phyloP scores from a whole-genome alignment of 2,329 filamentous ascomycete genomes.

The Lasiodiplodia sp. region DNA sequence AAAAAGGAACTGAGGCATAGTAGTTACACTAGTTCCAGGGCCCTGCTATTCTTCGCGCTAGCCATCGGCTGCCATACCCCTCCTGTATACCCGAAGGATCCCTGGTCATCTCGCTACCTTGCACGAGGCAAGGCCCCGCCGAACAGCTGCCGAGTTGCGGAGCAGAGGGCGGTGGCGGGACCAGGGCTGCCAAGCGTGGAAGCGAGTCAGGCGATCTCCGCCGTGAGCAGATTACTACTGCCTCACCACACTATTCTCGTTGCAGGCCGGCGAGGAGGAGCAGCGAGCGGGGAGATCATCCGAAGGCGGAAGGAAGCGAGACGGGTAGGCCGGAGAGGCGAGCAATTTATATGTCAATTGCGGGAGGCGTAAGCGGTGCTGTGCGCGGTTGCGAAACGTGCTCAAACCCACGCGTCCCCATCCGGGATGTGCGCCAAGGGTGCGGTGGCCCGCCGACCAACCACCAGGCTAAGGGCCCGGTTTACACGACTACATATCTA shows the following conservation, averaged over 20 bases:
- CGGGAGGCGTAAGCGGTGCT: not conserved
- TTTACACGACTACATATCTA: not conserved
- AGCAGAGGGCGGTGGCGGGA: conserved; percentile 8
- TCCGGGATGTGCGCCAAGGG: conserved; percentile 22
- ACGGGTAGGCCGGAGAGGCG: not conserved
- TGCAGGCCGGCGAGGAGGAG: not conserved
- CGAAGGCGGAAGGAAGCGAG: not conserved
- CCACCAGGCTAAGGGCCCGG: not conserved
- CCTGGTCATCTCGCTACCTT: conserved; percentile 22
- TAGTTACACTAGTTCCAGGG: too few relatives aligned
- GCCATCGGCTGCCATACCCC: too few relatives aligned
- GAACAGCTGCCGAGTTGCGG: conserved; percentile 20
- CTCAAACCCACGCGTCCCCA: conserved; percentile 23
- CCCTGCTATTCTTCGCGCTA: too few relatives aligned
- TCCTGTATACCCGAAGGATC: not conserved
- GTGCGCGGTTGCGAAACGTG: conserved; percentile 12
- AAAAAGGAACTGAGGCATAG: too few relatives aligned
- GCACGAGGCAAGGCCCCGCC: conserved; percentile 11
- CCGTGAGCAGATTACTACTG: conserved; percentile 19
- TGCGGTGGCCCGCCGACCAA: conserved; percentile 7
- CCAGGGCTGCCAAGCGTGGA: not conserved
- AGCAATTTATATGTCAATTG: conserved; percentile 13
- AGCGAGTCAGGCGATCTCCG: conserved; percentile 13
- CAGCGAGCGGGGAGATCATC: not conserved
- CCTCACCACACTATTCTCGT: not conserved